A percentile compares a stretch with the other conserved stretches of the same genome.
Evolutionary conservation across 2,329 filamentous ascomycete species (phyloP).

Genomic region (Colletotrichum cordylinicola): DNA sequence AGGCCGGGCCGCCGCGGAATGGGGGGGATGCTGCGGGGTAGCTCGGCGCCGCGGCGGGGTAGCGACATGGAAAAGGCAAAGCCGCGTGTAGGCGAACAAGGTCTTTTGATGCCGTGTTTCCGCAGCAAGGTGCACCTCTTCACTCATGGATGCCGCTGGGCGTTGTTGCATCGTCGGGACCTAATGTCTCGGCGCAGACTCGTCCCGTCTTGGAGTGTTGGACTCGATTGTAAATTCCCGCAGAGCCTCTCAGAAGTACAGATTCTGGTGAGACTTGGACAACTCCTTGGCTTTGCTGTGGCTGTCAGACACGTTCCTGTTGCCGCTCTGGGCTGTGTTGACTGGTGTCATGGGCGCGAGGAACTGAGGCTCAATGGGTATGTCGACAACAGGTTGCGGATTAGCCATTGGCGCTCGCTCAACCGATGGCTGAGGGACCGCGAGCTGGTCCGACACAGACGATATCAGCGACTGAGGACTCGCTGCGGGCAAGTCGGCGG

Average conservation of each 20-base stretch:
- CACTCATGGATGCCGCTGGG: background rate
- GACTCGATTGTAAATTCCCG: background rate
- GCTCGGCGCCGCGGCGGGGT: slow-evolving; percentile 11
- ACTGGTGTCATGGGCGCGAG: background rate
- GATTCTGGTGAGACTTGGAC: slow-evolving; percentile 14
- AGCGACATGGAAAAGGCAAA: background rate
- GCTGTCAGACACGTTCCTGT: background rate
- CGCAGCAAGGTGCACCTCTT: background rate
- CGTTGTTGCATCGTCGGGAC: background rate
- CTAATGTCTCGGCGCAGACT: background rate
- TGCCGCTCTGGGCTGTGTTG: background rate
- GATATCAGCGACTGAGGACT: background rate
- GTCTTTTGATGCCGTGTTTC: background rate
- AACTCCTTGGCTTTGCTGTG: slow-evolving; percentile 10
- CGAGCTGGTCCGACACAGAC: background rate
- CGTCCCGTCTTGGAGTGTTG: background rate
- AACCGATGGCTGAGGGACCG: background rate
- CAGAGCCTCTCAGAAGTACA: slow-evolving; percentile 9
- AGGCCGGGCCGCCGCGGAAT: slow-evolving; percentile 15
- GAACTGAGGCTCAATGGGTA: slow-evolving; percentile 4
- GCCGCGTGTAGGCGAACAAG: slow-evolving; percentile 6
- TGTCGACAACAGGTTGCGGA: background rate
- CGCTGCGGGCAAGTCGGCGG: background rate
- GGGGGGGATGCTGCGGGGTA: slow-evolving; percentile 4
- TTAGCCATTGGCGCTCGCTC: background rate